Evolutionary conservation across 2,329 filamentous ascomycete genomes (phyloP).

Genomic region (Neoscytalidium dimidiatum): DNA sequence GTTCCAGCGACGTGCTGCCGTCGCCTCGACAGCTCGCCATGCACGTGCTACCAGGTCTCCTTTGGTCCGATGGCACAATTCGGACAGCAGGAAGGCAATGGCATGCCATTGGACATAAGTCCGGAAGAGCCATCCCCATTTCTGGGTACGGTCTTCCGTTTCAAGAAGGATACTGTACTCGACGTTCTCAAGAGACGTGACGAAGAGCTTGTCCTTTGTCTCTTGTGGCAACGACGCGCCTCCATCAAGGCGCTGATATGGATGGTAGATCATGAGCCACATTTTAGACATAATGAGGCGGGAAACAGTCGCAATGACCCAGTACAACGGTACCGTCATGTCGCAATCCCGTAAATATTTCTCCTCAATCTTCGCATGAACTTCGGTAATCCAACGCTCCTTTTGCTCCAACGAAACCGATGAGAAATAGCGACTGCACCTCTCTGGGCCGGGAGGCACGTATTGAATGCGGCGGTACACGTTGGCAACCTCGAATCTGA

Average conservation of each 20-base stretch:
- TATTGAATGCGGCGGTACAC: slow-evolving; percentile 50
- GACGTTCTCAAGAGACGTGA: slow-evolving; percentile 72
- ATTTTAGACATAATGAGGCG: slow-evolving; percentile 72
- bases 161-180: slow-evolving; percentile 70
- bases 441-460: slow-evolving; percentile 44
- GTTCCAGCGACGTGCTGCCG: slow-evolving; percentile 45
- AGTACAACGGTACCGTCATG: slow-evolving; percentile 61
- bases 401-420: slow-evolving; percentile 49
- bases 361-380: slow-evolving; percentile 49
- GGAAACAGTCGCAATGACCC: slow-evolving; percentile 67
- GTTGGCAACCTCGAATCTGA: slow-evolving; percentile 55
- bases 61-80: slow-evolving; percentile 59
- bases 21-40: slow-evolving; percentile 58
- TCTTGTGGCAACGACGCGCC: slow-evolving; percentile 61
- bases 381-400: slow-evolving; percentile 53
- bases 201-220: slow-evolving; percentile 68
- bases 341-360: slow-evolving; percentile 55
- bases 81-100: slow-evolving; percentile 61
- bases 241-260: slow-evolving; percentile 63
- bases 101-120: slow-evolving; percentile 69
- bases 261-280: slow-evolving; percentile 76
- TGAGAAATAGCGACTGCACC: slow-evolving; percentile 45
- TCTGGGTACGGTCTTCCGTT: slow-evolving; percentile 60
- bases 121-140: slow-evolving; percentile 67
- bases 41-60: slow-evolving; percentile 62